Evolutionary conservation across 495 filamentous ascomycete species (phyloP), one percentile per base, ranked within the genome.

Genomic region (Cenococcum geophilum): DNA sequence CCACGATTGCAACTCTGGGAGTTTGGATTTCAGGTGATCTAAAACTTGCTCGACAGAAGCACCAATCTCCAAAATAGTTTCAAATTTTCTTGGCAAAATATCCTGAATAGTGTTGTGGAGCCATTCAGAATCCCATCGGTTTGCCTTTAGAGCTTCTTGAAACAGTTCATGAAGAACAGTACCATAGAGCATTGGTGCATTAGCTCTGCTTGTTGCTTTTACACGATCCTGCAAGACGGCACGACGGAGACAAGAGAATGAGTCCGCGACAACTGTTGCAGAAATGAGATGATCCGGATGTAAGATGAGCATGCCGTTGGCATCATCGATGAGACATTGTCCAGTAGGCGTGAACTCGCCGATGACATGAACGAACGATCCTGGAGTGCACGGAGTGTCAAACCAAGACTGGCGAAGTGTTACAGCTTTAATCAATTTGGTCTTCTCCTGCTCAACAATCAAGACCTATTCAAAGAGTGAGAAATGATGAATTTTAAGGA

Each of bases 211-310:
- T 0, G 89, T 88, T 42, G 87, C 88, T 72, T 96, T 97, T 70
- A 97, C 86, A 49, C 93, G 84, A 69, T 97, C 92, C 69, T 97
- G 90, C 35, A 98, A 83, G 1, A 96, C 91, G 25, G 93, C 91
- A 56, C 91, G 86, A 12, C 93, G 85, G 62, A 85, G 83, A 69
- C 93, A 98, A 43, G 83, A 84, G 68, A 96, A 92, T 0, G 93
- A 95, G 70, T 98, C 93, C 37, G 88, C 93, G 35, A 98, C 87
- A 9, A 92, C 88, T 8, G 92, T 96, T 1, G 92, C 86, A 11
- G 93, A 97, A 55, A 98, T 86, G 22, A 98, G 82, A 75, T 96
- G 92, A 73, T 98, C 93, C 1, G 93, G 93, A 71, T 98, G 91
- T 12, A 98, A 78, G 65, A 98, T 92, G 40, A 98, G 75, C 76